Conservation (phyloP, 2,329 filamentous ascomycete species). For the Sporothrix humicola region DNA sequence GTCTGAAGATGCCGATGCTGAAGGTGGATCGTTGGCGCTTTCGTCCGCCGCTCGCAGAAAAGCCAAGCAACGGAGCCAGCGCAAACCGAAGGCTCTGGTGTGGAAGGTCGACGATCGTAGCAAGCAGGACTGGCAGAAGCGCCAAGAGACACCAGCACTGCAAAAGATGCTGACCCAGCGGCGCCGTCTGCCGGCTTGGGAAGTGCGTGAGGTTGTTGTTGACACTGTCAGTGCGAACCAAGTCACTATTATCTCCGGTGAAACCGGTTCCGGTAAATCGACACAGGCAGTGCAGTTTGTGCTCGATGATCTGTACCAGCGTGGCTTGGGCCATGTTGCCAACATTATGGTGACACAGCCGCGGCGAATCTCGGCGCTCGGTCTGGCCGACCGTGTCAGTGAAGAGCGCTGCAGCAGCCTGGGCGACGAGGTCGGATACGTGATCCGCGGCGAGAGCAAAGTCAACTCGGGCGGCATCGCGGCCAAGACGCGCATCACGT, state of each 20-base stretch:
- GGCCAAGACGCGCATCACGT: constrained; percentile 81
- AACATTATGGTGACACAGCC: constrained; percentile 98
- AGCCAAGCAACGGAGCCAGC: constrained; percentile 46
- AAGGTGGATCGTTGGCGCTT: constrained; percentile 40
- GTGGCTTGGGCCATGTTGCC: constrained; percentile 73
- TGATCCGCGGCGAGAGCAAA: constrained; percentile 88
- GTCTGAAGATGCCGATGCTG: constrained; percentile 56
- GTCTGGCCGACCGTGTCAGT: constrained; percentile 90
- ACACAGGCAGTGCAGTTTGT: constrained; percentile 97
- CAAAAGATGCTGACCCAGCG: constrained; percentile 77
- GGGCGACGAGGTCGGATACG: constrained; percentile 88
- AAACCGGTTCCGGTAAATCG: constrained; percentile 95
- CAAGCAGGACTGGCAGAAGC: constrained; percentile 70
- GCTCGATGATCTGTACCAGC: constrained; percentile 83
- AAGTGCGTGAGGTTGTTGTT: constrained; percentile 77
- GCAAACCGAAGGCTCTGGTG: constrained; percentile 63
- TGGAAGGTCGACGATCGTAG: constrained; percentile 67
- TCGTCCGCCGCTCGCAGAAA: constrained; percentile 27
- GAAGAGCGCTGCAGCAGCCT: constrained; percentile 77
- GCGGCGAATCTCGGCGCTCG: constrained; percentile 89
- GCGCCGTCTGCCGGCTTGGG: constrained; percentile 84
- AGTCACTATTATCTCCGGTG: constrained; percentile 95
- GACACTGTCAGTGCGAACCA: constrained; percentile 75
- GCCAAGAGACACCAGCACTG: constrained; percentile 68
- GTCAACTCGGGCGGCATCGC: constrained; percentile 52